Conservation (phyloP, 331 rosid species). For the Phaseolus coccineus region DNA sequence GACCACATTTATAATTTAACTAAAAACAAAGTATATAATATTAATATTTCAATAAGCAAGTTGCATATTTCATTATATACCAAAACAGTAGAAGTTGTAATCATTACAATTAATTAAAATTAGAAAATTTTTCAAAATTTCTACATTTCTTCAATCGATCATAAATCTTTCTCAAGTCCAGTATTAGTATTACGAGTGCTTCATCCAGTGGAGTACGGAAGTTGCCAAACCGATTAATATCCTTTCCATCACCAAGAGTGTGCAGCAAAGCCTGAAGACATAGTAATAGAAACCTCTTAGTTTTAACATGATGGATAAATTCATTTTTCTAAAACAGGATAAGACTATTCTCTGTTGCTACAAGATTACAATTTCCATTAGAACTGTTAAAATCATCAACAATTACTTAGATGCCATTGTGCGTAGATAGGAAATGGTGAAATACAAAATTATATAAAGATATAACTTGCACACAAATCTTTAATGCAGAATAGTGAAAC, state of each 20-base stretch:
- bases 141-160: too few relatives aligned
- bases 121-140: too few relatives aligned
- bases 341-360: background rate
- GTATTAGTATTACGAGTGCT: conserved; percentile 49
- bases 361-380: background rate
- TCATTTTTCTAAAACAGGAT: too few relatives aligned
- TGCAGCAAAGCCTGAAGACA: conserved; percentile 77
- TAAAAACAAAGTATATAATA: too few relatives aligned
- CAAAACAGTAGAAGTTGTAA: too few relatives aligned
- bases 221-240: conserved; percentile 90
- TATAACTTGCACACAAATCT: conserved; percentile 20
- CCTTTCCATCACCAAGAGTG: conserved; percentile 96
- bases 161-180: too few relatives aligned
- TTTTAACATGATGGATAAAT: conserved; percentile 25
- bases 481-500: conserved; percentile 17
- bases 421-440: conserved; percentile 32
- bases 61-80: too few relatives aligned
- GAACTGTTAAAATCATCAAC: conserved; percentile 3
- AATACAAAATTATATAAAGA: background rate
- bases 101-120: too few relatives aligned
- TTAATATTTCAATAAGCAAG: too few relatives aligned
- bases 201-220: conserved; percentile 97
- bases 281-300: conserved; percentile 34
- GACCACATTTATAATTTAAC: too few relatives aligned
- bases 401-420: conserved; percentile 16